A percentile compares a stretch with the other conserved stretches of the same genome.
phyloP scores from a whole-genome alignment of 2,329 filamentous ascomycete genomes.

The Ceratocystis eucalypticola region DNA sequence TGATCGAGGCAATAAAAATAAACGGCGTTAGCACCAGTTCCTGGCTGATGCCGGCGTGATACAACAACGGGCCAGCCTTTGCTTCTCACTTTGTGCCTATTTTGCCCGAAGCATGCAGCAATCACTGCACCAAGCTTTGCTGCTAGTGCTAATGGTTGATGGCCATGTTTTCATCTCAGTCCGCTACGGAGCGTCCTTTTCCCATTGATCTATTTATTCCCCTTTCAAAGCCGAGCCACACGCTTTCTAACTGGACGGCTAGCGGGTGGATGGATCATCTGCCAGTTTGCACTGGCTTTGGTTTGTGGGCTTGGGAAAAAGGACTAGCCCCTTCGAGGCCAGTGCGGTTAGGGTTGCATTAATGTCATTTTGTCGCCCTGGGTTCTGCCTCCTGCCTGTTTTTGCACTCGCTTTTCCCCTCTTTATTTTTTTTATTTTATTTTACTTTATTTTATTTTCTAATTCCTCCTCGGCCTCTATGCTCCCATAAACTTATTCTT shows the following conservation, averaged over 20 bases:
- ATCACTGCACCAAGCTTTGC: background rate
- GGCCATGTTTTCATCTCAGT: no score
- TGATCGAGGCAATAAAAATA: no score
- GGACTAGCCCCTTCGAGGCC: background rate
- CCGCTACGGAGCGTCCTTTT: no score
- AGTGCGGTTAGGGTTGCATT: constrained; percentile 7
- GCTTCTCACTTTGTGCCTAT: background rate
- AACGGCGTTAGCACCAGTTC: background rate
- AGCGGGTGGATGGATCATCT: background rate
- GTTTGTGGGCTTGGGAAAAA: background rate
- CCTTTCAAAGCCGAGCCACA: no score
- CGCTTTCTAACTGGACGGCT: no score
- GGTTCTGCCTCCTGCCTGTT: background rate
- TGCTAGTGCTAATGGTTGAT: no score
- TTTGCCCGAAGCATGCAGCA: background rate
- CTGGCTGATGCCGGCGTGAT: background rate
- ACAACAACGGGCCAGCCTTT: background rate
- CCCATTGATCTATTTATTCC: no score
- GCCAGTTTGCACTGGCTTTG: background rate
- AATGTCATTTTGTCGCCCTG: background rate
- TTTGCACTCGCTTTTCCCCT: background rate
- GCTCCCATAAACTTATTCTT: no score
- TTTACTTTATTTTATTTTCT: no score
- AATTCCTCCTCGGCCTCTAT: no score
- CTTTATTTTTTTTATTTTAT: background rate